Evolutionary conservation across 768 basidiomycete genomes (phyloP), one percentile per base, ranked within the genome.

Genomic region (Mycena chlorophos): DNA sequence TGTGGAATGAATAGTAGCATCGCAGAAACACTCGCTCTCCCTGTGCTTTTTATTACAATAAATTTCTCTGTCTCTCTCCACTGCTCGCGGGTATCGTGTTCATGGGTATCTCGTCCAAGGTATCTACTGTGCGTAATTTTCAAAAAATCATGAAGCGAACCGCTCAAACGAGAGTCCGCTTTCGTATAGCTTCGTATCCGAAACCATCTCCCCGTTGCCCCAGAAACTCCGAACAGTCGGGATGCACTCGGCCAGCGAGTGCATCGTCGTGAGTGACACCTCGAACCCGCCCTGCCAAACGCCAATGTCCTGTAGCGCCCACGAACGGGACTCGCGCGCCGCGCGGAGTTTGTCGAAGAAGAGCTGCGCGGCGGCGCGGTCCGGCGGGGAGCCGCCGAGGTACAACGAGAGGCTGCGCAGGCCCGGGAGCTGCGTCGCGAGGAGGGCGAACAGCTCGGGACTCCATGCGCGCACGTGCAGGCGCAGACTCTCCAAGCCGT

Each of bases 371-470:
- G 49, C 48, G 13, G 52, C 56, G 6, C 56, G 60, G 27, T 61
- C 23, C 2, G 53, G 52, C 22, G 53, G 54, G 2, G 60, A 55
- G 20, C 56, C 60, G 23, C 60, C 56, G 26, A 62, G 40, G 23
- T 55, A 57, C 27, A 62, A 27, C 26, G 60, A 56, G 27, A 62
- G 54, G 42, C 50, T 55, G 46, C 65, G 52, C 39, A 69, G 61
- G 5, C 63, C 62, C 12, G 62, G 63, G 2, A 69, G 47, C 29
- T 58, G 61, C 49, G 50, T 51, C 16, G 65, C 64, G 5, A 69
- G 40, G 23, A 69, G 56, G 34, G 66, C 64, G 26, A 69, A 69
- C 8, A 69, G 60, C 31, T 65, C 57, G 16, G 56, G 61, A 40
- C 55, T 64, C 54, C 65, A 58, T 16, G 59, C 60, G 14, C 62